Evolutionary conservation across 2,329 filamentous ascomycete species (phyloP), one percentile per base, ranked within the genome.

Genomic region (Hypoxylon sp.): DNA sequence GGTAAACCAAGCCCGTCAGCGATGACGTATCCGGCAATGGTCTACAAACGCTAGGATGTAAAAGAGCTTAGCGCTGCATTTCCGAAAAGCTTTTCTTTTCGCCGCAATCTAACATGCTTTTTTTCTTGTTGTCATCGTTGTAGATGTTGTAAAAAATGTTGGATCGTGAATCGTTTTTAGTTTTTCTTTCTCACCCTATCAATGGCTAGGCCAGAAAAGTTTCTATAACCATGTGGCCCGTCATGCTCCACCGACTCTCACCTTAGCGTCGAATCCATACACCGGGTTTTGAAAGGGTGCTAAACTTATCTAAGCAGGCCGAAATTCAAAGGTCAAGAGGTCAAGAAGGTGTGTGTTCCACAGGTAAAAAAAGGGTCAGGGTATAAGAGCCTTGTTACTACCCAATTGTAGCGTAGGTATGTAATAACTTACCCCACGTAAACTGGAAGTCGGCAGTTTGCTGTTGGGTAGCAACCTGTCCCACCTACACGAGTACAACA

Each of bases 381-480:
- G 8, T 42, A 65, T 46, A 53, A 37, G 51, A 57, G 52, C 24
- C 6, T 37, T 33, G 9, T 52, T 39, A 62, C 39, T 14, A 50
- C 44, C 46, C 35, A 13, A 53, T 44, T 19, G 39, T 26, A 26
- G 1, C 1, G 29, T 22, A 22, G 19, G 19, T 22, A 3, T 22
- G 19, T 14, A 39, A 39, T n/a, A 13, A 39, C 19, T 35, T 47
- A 66, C 65, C 68, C 68, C 68, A 68, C 61, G 58, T 63, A 64
- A 65, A 68, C 17, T 39, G 14, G 8, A 37, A 66, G 50, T 68
- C 65, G 65, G 68, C 62, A 71, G 65, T 71, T 71, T 68, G 59
- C 24, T 33, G 55, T 71, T 71, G 65, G 68, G 68, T 71, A 71
- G 68, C 68, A 71, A 71, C 63, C 65, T n/a, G 51, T 63, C 46